Evolutionary conservation across 2,329 filamentous ascomycete species (phyloP).

Genomic region (Dothistroma septosporum): DNA sequence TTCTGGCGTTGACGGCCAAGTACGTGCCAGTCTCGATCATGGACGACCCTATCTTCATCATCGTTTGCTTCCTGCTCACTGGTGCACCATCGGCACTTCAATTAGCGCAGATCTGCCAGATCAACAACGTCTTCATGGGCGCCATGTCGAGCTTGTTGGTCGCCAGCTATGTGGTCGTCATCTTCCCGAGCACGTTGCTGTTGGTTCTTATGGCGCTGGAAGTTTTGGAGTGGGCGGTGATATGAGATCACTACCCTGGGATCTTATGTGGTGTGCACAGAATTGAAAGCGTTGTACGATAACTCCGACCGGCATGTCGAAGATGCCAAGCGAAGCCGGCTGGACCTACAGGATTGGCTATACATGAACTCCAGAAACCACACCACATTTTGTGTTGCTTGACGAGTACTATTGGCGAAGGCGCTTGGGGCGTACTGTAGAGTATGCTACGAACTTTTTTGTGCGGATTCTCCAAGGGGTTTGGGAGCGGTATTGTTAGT

Average conservation of each 20-base stretch:
- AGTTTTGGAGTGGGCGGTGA: constrained; percentile 78
- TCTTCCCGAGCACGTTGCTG: constrained; percentile 84
- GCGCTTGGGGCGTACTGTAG: not conserved
- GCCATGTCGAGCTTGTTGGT: constrained; percentile 92
- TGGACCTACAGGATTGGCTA: not conserved
- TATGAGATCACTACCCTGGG: not conserved
- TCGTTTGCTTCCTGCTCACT: constrained; percentile 94
- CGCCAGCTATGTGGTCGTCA: constrained; percentile 95
- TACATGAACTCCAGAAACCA: not conserved
- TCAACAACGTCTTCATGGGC: constrained; percentile 92
- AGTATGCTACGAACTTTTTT: not conserved
- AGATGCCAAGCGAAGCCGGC: not conserved
- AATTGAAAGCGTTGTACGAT: not conserved
- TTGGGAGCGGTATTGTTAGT: not conserved
- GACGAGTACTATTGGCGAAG: not conserved
- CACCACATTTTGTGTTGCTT: not conserved
- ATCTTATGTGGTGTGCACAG: not conserved
- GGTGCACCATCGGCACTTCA: constrained; percentile 92
- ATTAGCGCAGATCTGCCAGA: constrained; percentile 95
- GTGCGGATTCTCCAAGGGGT: not conserved
- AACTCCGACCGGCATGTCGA: not conserved
- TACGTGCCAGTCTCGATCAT: constrained; percentile 89
- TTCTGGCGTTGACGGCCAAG: constrained; percentile 82
- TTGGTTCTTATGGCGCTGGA: constrained; percentile 90
- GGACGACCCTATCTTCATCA: constrained; percentile 95